Base-by-base conservation (phyloP, 192 early-diverging fungal species). In the Backusella tuberculispora region DNA sequence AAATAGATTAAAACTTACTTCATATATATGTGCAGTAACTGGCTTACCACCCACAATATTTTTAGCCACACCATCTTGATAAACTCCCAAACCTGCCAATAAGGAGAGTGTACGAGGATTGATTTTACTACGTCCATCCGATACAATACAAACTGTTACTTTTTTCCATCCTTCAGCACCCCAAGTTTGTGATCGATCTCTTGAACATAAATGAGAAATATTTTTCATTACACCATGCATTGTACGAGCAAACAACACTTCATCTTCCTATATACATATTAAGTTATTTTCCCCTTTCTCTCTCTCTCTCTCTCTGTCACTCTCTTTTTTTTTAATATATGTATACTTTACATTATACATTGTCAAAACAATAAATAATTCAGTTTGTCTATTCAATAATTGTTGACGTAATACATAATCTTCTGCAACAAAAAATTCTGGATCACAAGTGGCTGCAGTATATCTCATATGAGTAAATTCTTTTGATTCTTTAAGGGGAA, bases 381-480 rank as follows among this genome's bases (percentile, higher is more conserved):
- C 93, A 3, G 90, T 95, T 41, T 82, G 71, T 64, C 92, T 86
- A 46, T 88, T 83, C 76, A 90, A 80, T 63, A 94, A 84, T 69
- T 89, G 85, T 66, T 85, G 96, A 41, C 96, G 88, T 71, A 99
- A 85, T 38, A 87, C 90, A 83, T 96, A 99, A 56, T 85, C 85
- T 40, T 91, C 82, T 40, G 81, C 69, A 38, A 76, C 74, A 83
- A 97, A 99, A 38, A 97, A 88, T 76, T 97, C 89, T 5, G 96
- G 92, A 75, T 95, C 90, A 81, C 90, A 92, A 13, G 95, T 96
- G 12, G 90, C 93, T 4, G 96, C 94, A 0, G 97, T 99, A 85
- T 99, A 99, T 29, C 97, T 88, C 88, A 97, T 90, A 76, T 97
- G 90, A 15, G 95, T 95, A 67, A 96, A 96, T 83, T 98, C 97